Conservation (phyloP, 192 early-diverging fungal species). For the Haplosporangium gracile region DNA sequence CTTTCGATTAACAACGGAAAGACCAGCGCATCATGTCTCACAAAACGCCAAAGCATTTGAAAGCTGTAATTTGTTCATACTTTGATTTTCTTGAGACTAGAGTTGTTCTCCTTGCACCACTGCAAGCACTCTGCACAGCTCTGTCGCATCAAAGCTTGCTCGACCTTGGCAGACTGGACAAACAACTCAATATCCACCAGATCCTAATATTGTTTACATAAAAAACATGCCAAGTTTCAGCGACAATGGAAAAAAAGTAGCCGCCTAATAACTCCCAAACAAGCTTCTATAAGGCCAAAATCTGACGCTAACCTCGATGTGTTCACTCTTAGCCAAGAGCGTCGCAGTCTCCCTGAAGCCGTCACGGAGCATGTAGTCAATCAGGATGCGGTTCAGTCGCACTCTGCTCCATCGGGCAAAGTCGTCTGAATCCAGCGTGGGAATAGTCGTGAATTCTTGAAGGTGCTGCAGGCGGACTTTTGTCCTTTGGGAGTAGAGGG, state of each 20-base stretch:
- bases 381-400: conserved; percentile 89
- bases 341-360: conserved; percentile 85
- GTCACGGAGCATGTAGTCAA: conserved; percentile 95
- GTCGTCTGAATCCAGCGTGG: conserved; percentile 73
- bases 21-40: not conserved
- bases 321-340: conserved; percentile 68
- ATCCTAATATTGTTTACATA: conserved; percentile 59
- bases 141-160: conserved; percentile 79
- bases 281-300: not conserved
- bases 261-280: not conserved
- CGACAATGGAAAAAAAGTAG: not conserved
- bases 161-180: conserved; percentile 82
- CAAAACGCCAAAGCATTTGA: not conserved
- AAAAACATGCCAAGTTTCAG: not conserved
- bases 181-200: conserved; percentile 95
- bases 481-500: conserved; percentile 74
- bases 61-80: conserved; percentile 53
- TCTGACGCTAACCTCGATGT: conserved; percentile 70
- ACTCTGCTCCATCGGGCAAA: conserved; percentile 89
- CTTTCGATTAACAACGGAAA: not conserved
- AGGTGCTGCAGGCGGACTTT: conserved; percentile 84
- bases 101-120: conserved; percentile 97
- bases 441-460: conserved; percentile 75
- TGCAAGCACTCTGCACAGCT: conserved; percentile 90
- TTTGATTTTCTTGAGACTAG: conserved; percentile 90